These are phyloP conservation scores for Arthromyces matolae DNA, from an alignment of 768 basidiomycete species.

Conservation along the genomic window DNA sequence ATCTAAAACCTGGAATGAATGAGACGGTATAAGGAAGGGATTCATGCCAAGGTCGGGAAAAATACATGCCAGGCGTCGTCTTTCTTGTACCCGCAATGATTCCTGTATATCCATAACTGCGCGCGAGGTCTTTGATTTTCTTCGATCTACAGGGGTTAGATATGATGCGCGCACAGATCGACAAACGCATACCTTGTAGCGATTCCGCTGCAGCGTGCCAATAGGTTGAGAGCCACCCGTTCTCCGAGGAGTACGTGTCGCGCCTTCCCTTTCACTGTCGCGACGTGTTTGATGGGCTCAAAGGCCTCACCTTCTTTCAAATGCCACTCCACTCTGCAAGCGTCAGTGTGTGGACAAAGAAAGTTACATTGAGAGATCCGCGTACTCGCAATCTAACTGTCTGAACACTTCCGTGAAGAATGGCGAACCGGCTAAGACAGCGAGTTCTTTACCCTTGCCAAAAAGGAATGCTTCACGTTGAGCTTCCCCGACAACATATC, in stretches of 20 bases:
- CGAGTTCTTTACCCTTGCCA: conserved; percentile 78
- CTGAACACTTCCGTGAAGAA: conserved; percentile 93
- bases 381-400: conserved; percentile 88
- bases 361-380: no score
- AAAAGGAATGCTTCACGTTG: conserved; percentile 82
- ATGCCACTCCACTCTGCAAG: conserved; percentile 87
- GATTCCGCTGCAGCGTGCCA: conserved; percentile 95
- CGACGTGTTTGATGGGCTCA: conserved; percentile 78
- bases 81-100: conserved; percentile 94
- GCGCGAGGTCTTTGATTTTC: conserved; percentile 73
- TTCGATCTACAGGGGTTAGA: conserved; percentile 59
- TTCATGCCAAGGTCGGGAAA: not conserved
- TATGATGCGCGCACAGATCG: conserved; percentile 5
- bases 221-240: conserved; percentile 85
- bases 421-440: conserved; percentile 89
- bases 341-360: not conserved
- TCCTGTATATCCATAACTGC: conserved; percentile 76
- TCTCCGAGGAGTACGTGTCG: conserved; percentile 88
- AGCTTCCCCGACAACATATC: conserved; percentile 92
- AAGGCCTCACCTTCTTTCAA: conserved; percentile 80
- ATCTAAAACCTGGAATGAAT: conserved; percentile 65
- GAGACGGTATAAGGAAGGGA: not conserved
- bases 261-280: conserved; percentile 88
- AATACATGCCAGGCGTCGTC: conserved; percentile 79
- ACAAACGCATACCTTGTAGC: conserved; percentile 73